Evolutionary conservation across 176 grass and related monocot genomes (phyloP).

Genomic region (Panicum miliaceum): DNA sequence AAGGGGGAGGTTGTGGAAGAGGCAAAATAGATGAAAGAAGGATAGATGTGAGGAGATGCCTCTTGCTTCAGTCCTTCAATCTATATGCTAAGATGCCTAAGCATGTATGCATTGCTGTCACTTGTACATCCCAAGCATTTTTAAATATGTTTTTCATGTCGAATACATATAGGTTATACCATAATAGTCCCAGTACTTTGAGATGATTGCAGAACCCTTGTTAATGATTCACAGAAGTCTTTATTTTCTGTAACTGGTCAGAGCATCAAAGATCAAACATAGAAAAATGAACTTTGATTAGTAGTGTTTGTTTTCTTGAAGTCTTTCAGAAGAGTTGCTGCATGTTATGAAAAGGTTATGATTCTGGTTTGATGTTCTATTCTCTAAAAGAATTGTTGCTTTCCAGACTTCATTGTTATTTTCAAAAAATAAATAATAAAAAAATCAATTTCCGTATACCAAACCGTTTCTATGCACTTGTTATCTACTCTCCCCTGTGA

Average conservation of each 20-base stretch:
- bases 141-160: background rate
- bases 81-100: background rate
- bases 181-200: background rate
- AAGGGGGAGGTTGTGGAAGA: background rate
- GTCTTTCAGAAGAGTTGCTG: background rate
- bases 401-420: background rate
- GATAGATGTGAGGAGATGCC: background rate
- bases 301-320: background rate
- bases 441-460: background rate
- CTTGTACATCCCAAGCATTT: background rate
- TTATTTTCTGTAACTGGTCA: background rate
- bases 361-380: background rate
- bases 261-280: background rate
- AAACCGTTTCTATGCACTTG: conserved; percentile 3
- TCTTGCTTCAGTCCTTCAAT: background rate
- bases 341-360: background rate
- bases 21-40: background rate
- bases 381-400: background rate
- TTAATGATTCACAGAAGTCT: conserved; percentile 3
- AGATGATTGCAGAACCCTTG: background rate
- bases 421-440: background rate
- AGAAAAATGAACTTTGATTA: background rate
- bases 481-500: background rate
- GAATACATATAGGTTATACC: background rate
- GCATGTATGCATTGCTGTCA: background rate